Evolutionary conservation across 129 eudicot species (phyloP), one percentile per base, ranked within the genome.

Genomic region (Flaveria brownii): DNA sequence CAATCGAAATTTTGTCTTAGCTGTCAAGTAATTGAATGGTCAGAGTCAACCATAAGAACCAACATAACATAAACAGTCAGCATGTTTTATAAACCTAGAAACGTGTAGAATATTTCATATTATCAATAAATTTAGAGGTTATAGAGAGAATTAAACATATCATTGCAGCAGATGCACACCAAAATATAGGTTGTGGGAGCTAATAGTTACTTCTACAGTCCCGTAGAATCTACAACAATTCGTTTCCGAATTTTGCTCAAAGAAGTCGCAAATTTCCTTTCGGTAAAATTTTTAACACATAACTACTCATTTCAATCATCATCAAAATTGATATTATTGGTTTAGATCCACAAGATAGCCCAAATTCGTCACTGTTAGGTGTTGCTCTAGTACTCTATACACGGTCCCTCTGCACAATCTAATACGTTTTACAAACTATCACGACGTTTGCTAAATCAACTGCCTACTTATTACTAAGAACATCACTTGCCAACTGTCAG

Each of bases 41-140:
- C 62, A 64, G 57, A 73, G 61, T 84, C 70, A 83, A 80, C 71
- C 68, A 77, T 42, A 75, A 69, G 75, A 82, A 61, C 80, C 84
- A 64, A 75, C 81, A 80, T 71, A 63, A 16, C 69, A 30, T 30
- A 63, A 63, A 30, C 22, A 63, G 69, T 63, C 69, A 63, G 10
- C 11, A 2, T 30, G 69, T 49, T 72, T 68, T 51, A 75, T 23
- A 46, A 61, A 25, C 49, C 50, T 28, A 63, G 33, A 50, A 61
- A 63, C 25, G 9, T 20, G 65, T 47, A 36, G 11, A 72, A 16
- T 71, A 36, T 71, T 71, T 50, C 64, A 63, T 12, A 65, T 73
- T 5, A 63, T 63, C 46, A 7, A 28, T 30, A 63, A 33, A 25
- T 15, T 30, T 52, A 54, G 33, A 49, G 47, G 22, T 22, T 47